Base-by-base conservation (phyloP, 2,329 filamentous ascomycete species). In the Pezicula carpinea region DNA sequence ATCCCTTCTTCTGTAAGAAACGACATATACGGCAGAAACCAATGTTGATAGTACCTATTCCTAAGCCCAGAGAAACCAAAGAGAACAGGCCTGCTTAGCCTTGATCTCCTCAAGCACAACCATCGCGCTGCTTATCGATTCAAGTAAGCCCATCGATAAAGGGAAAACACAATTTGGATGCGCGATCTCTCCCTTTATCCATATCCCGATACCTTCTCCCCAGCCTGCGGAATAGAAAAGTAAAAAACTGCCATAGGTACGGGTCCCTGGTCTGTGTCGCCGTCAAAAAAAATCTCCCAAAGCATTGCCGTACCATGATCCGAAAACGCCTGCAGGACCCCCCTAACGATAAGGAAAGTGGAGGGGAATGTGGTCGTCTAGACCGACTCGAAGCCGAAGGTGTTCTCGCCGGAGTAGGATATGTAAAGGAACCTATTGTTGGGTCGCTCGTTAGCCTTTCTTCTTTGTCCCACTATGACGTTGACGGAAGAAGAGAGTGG, bases 321-420 rank as follows among this genome's bases (percentile, higher is more conserved):
- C 44, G 38, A 42, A 32, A 43, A 39, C 42, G 32, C 49, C 52
- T 39, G 43, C 47, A 54, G 22, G 8, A 23, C n/a, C 7, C 13
- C 42, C 47, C 47, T 50, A 22, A 39, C 22, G 26, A 50, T 36
- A 44, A 39, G 11, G 38, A 42, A 35, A 18, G 31, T 21, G 21
- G 31, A 21, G 8, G 39, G 45, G 14, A 39, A 8, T 47, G 44
- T 53, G 34, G 18, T 33, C 34, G 19, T 32, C 31, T 50, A 47
- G 21, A 43, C 36, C 49, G 64, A 64, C 62, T 75, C 65, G 52
- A 69, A 68, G 66, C 90, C 93, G 66, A 99, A 99, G 46, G 93
- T 99, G 80, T 97, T 99, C 82, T 97, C 93, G 73, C 93, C 93
- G 43, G 92, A 97, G 79, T 83, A 87, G 78, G 92, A 97, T 75